Evolutionary conservation across 768 basidiomycete genomes (phyloP).

Genomic region (Pholiota conissans): DNA sequence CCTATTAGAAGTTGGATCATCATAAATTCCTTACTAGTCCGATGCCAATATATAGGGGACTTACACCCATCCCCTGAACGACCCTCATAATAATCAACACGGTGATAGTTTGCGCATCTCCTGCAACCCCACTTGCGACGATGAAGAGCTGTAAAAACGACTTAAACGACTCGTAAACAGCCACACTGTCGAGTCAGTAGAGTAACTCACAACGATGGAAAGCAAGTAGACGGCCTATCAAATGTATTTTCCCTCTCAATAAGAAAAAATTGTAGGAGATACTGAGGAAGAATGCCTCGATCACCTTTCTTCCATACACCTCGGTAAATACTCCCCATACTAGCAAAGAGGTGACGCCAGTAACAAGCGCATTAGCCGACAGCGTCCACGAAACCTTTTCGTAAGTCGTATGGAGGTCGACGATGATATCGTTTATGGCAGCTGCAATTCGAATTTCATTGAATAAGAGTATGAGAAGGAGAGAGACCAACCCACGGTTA

Average conservation of each 20-base stretch:
- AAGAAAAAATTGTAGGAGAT: neutral
- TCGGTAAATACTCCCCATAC: slow-evolving; percentile 9
- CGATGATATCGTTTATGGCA: slow-evolving; percentile 9
- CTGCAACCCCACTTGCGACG: slow-evolving; percentile 6
- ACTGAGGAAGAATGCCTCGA: neutral
- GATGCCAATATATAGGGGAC: neutral
- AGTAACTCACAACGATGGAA: neutral
- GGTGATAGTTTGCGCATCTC: slow-evolving; percentile 2
- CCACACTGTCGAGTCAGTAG: neutral
- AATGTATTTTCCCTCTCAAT: too few species aligned
- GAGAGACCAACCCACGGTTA: slow-evolving; percentile 6
- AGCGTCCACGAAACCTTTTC: slow-evolving; percentile 11
- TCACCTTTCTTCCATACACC: slow-evolving; percentile 8
- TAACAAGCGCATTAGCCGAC: slow-evolving; percentile 5
- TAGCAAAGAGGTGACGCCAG: slow-evolving; percentile 2
- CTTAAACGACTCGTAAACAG: neutral
- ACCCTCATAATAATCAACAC: slow-evolving; percentile 5
- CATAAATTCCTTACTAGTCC: neutral
- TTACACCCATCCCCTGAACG: slow-evolving; percentile 7
- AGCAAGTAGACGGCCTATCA: slow-evolving; percentile 2
- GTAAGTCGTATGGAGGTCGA: slow-evolving; percentile 6
- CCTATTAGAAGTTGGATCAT: neutral
- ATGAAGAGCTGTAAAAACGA: slow-evolving; percentile 13
- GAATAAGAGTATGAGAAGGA: neutral
- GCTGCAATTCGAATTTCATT: neutral